Evolutionary conservation across 2,329 filamentous ascomycete genomes (phyloP).

Genomic region (Colletotrichum neosansevieriae): DNA sequence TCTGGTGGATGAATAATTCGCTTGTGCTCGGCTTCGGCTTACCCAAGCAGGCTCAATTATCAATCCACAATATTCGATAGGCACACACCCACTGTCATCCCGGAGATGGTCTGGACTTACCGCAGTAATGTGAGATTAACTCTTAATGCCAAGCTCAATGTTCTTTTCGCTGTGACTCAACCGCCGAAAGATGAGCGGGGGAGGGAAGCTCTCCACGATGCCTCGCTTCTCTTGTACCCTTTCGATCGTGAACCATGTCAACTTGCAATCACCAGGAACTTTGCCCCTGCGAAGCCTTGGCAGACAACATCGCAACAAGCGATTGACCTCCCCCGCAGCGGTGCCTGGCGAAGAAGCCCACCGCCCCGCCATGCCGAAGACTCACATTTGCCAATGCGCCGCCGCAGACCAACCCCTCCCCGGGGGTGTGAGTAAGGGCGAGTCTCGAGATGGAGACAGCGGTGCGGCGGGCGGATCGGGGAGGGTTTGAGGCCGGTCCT

Average conservation of each 20-base stretch:
- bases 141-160: constrained; percentile 18
- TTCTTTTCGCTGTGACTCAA: no score
- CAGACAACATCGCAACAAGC: background rate
- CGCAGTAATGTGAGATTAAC: constrained; percentile 18
- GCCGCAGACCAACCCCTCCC: background rate
- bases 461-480: constrained; percentile 4
- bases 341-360: constrained; percentile 8
- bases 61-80: background rate
- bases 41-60: constrained; percentile 20
- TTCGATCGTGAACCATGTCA: background rate
- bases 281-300: background rate
- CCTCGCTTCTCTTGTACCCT: background rate
- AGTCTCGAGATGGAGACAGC: background rate
- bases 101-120: constrained; percentile 24
- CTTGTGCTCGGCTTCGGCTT: constrained; percentile 24
- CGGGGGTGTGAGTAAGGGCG: background rate
- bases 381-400: constrained; percentile 18
- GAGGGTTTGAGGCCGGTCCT: constrained; percentile 18
- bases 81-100: background rate
- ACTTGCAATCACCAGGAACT: background rate
- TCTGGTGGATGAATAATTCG: constrained; percentile 28
- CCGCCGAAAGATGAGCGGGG: no score
- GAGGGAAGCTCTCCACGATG: no score
- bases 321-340: constrained; percentile 9
- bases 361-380: constrained; percentile 23